phyloP scores from a whole-genome alignment of 2,329 filamentous ascomycete species.

The Xylariaceae sp. region DNA sequence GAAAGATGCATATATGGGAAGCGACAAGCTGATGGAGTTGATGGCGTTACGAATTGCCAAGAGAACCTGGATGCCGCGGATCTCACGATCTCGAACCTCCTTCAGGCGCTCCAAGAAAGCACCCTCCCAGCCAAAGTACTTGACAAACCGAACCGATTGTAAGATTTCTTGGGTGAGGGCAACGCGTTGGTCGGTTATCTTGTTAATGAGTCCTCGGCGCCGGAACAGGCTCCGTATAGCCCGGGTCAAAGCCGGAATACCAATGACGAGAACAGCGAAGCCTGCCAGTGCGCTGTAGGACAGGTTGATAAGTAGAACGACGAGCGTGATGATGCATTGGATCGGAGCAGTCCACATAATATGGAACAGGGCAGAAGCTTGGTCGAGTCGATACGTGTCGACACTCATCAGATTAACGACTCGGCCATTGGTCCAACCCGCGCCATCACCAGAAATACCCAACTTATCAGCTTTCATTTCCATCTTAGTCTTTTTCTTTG shows the following conservation, averaged over 20 bases:
- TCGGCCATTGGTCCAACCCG: constrained; percentile 90
- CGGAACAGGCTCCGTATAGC: constrained; percentile 79
- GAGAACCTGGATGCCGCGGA: constrained; percentile 81
- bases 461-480: constrained; percentile 48
- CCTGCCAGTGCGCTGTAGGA: constrained; percentile 89
- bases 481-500: constrained; percentile 42
- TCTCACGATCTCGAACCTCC: constrained; percentile 76
- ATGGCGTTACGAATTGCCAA: constrained; percentile 85
- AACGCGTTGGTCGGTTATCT: constrained; percentile 90
- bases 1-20: constrained; percentile 96
- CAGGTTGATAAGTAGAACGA: constrained; percentile 83
- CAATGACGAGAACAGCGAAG: constrained; percentile 80
- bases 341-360: constrained; percentile 88
- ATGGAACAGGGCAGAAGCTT: constrained; percentile 87
- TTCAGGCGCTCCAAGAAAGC: constrained; percentile 81
- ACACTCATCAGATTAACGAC: constrained; percentile 95
- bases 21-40: constrained; percentile 80
- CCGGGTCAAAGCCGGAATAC: constrained; percentile 76
- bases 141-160: constrained; percentile 90
- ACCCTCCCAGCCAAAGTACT: constrained; percentile 94
- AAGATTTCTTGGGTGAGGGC: constrained; percentile 91
- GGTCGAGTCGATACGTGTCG: constrained; percentile 91
- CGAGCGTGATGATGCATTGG: constrained; percentile 76
- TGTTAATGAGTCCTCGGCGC: constrained; percentile 83
- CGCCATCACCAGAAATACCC: constrained; percentile 69